Conservation (phyloP, 768 basidiomycete genomes). For the Lepiota brunneoincarnata region DNA sequence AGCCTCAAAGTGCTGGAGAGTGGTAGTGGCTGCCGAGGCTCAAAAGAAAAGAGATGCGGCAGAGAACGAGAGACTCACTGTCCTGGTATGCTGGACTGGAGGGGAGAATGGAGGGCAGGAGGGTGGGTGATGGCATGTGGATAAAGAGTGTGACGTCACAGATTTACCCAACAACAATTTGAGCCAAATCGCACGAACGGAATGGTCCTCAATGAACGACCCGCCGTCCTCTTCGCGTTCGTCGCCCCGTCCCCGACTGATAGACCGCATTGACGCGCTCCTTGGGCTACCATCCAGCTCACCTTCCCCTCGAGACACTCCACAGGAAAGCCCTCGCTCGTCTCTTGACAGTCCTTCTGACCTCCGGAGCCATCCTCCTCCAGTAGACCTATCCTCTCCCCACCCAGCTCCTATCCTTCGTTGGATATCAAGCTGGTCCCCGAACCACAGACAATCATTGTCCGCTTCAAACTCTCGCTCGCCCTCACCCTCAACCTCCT, state of each 20-base stretch:
- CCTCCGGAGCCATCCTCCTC: conserved; percentile 1
- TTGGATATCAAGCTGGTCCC: conserved; percentile 39
- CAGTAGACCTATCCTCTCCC: conserved; percentile 12
- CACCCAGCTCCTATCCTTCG: conserved; percentile 35
- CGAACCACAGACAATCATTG: conserved; percentile 26
- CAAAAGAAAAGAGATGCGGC: neutral
- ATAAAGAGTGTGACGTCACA: conserved; percentile 31
- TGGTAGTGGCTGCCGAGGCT: conserved; percentile 45
- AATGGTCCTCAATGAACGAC: conserved; percentile 2
- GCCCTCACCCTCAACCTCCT: conserved; percentile 28
- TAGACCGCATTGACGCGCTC: conserved; percentile 21
- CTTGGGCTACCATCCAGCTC: conserved; percentile 9
- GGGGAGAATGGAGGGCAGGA: conserved; percentile 52
- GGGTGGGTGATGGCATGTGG: conserved; percentile 11
- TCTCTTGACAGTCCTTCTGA: conserved; percentile 1
- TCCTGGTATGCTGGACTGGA: conserved; percentile 49
- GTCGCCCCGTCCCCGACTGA: conserved; percentile 18
- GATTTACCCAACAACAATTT: neutral
- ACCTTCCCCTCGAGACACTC: no score
- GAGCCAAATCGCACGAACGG: neutral
- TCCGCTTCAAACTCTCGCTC: conserved; percentile 12
- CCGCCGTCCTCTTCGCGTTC: conserved; percentile 12
- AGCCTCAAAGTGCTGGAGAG: conserved; percentile 49
- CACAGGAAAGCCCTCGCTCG: neutral
- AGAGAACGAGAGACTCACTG: conserved; percentile 30